Base-by-base conservation (phyloP, 176 grass and related monocot species). In the Echinochloa phyllopogon region DNA sequence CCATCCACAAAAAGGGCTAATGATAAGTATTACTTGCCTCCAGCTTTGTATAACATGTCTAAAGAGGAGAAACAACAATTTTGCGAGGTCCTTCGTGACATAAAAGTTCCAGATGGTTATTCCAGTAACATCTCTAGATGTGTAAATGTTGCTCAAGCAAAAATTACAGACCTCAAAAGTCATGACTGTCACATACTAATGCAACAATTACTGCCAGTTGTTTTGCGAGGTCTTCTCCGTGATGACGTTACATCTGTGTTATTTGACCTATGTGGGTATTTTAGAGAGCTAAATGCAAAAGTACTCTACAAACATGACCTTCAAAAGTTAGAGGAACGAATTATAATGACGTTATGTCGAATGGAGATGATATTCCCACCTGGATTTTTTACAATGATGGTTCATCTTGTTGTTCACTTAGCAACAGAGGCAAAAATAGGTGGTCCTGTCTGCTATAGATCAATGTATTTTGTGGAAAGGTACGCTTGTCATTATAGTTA, bases 111-210 rank as follows among this genome's bases (percentile, higher is more conserved):
- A 71, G n/a, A 71, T 71, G 42, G 68, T 25, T 71, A 72, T 48
- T 72, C 69, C 13, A 72, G 42, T 72, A 72, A 72, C 43, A 72
- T 72, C 43, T 72, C 43, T 3, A 57, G 33, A 75, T 75, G 50
- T 40, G 9, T 55, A 56, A 75, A 75, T 75, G 17, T 55, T 52
- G 29, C 6, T 75, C 50, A 75, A 57, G 3, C 1, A 44, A 38
- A 75, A 75, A n/a, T 75, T n/a, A 14, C 18, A 40, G 51, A 33
- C 51, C 50, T 75, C n/a, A 57, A 75, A 41, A 56, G 50, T 57
- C 70, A 74, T 52, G 71, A 52, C 17, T 52, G 47, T 3, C 47
- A 74, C 41, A 52, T 52, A 27, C 47, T 74, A 33, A 74, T 74
- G 47, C 47, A 74, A 52, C 45, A 74, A 36, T 15, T 52, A 37